phyloP scores from a whole-genome alignment of 192 early-diverging fungal species.

The Podila minutissima region DNA sequence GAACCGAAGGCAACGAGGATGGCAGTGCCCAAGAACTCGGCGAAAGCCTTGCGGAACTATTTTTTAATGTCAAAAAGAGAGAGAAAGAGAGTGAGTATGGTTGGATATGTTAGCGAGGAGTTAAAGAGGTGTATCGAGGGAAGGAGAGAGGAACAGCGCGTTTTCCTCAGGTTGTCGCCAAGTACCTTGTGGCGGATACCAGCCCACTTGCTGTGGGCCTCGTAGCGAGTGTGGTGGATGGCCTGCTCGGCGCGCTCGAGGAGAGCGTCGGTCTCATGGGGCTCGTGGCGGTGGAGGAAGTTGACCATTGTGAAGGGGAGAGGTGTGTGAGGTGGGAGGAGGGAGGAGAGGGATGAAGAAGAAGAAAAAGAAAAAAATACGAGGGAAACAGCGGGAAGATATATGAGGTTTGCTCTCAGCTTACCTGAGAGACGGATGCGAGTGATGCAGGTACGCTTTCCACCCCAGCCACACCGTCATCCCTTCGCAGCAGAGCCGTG shows the following conservation, averaged over 20 bases:
- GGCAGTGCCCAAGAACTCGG: conserved; percentile 81
- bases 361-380: conserved; percentile 8
- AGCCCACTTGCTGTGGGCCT: conserved; percentile 43
- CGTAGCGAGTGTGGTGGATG: conserved; percentile 12
- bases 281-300: conserved; percentile 20
- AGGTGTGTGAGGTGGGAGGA: conserved; percentile 3
- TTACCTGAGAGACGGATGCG: no score
- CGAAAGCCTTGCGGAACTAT: conserved; percentile 60
- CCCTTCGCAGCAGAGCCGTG: no score
- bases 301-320: conserved; percentile 11
- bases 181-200: conserved; percentile 47
- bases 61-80: background rate
- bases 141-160: background rate
- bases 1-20: conserved; percentile 72
- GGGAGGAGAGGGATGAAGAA: background rate
- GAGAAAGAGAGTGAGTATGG: background rate
- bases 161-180: background rate
- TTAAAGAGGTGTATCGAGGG: background rate
- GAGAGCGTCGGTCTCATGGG: conserved; percentile 45
- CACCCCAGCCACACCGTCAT: no score
- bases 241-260: conserved; percentile 40
- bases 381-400: no score
- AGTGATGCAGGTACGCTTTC: no score
- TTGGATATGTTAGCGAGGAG: background rate
- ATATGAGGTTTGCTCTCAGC: no score